Evolutionary conservation across 768 basidiomycete species (phyloP).

Genomic region (Lentinula detonsa): DNA sequence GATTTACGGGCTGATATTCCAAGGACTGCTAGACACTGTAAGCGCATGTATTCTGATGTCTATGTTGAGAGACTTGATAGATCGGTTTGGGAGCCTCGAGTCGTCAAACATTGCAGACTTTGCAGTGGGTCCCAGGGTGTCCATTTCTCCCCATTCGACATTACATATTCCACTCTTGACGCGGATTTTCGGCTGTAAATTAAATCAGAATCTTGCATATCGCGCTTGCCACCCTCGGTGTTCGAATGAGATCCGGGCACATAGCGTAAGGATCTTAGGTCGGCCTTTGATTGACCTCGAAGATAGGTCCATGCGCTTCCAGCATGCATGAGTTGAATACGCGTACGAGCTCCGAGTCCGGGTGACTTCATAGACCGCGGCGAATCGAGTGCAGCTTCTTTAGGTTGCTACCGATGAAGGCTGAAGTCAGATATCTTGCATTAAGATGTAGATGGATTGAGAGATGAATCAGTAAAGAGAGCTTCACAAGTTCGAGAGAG

Average conservation of each 20-base stretch:
- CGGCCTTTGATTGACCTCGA: not conserved
- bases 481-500: not conserved
- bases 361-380: not conserved
- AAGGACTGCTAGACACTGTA: not conserved
- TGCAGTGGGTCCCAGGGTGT: constrained; percentile 1
- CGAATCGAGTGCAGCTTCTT: not conserved
- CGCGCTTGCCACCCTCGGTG: not conserved
- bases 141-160: constrained; percentile 1
- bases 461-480: not conserved
- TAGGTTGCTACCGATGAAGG: not conserved
- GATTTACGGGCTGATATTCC: not conserved
- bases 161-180: not conserved
- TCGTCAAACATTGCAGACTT: not conserved
- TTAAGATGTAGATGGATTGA: not conserved
- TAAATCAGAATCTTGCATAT: not conserved
- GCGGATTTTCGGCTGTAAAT: not conserved
- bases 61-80: not conserved
- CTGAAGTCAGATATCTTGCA: not conserved
- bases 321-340: not conserved
- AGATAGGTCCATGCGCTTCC: not conserved
- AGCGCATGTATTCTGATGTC: not conserved
- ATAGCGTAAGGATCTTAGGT: too few relatives aligned
- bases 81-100: not conserved
- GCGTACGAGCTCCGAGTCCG: not conserved
- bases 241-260: not conserved